Conservation (phyloP, 106 monocot genomes). For the Agapanthus africanus region DNA sequence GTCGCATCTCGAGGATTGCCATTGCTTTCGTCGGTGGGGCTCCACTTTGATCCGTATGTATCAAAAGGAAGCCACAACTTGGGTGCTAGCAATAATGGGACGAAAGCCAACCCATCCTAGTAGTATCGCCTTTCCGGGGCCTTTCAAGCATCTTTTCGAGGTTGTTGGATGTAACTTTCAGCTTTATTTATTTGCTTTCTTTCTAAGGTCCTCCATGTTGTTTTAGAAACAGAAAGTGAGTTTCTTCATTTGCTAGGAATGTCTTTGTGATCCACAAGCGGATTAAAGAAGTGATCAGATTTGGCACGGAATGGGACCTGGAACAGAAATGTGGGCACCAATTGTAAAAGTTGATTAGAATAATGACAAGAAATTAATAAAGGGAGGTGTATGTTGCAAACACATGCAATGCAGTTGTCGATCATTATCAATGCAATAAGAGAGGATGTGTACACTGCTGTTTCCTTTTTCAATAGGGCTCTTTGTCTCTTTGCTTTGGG, state of each 20-base stretch:
- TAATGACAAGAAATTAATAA: not conserved
- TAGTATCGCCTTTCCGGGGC: not conserved
- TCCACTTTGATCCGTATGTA: conserved; percentile 65
- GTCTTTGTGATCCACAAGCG: not conserved
- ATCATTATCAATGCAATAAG: no score
- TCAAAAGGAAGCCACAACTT: not conserved
- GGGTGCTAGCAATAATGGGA: not conserved
- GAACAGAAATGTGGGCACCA: not conserved
- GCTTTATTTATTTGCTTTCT: no score
- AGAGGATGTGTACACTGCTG: no score
- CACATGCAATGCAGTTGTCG: conserved; percentile 26
- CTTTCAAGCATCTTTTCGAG: not conserved
- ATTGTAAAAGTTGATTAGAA: not conserved
- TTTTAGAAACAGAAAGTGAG: not conserved
- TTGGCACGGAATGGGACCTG: no score
- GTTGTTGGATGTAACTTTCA: not conserved
- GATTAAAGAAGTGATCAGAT: no score
- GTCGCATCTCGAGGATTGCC: conserved; percentile 42
- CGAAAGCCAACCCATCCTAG: not conserved
- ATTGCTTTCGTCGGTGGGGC: conserved; percentile 53
- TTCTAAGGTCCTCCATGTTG: not conserved
- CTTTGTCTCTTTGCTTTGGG: no score
- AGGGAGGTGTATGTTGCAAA: not conserved
- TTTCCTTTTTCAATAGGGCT: no score
- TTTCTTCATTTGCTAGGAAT: not conserved